These are phyloP conservation scores for Penicillium rolfsii DNA, from an alignment of 2,329 filamentous ascomycete species.

Conservation along the genomic window DNA sequence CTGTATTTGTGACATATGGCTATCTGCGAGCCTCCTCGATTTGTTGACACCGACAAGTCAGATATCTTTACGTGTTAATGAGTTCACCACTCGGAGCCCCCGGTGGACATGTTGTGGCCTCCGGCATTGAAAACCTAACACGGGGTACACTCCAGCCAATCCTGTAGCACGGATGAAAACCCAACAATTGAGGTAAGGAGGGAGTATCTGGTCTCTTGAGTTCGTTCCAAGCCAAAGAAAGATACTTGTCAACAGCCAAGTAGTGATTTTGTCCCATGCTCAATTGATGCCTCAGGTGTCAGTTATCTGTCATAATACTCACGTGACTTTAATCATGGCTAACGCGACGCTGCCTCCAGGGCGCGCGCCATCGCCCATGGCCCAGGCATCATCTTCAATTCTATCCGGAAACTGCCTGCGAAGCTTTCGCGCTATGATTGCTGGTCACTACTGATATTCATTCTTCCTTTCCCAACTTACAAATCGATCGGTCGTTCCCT, in stretches of 20 bases:
- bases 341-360: slow-evolving; percentile 7
- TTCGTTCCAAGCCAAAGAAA: too few relatives aligned
- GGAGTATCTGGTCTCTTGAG: too few relatives aligned
- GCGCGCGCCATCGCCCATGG: slow-evolving; percentile 16
- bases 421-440: slow-evolving; percentile 14
- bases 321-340: slow-evolving; percentile 3
- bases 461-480: neutral
- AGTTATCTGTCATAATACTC: slow-evolving; percentile 1
- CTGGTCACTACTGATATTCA: slow-evolving; percentile 6
- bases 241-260: too few relatives aligned
- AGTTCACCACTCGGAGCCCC: slow-evolving; percentile 5
- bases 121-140: too few relatives aligned
- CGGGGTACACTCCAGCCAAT: neutral
- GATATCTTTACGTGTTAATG: neutral
- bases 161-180: neutral
- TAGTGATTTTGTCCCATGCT: too few relatives aligned
- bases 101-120: neutral
- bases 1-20: neutral
- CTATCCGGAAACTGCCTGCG: slow-evolving; percentile 6
- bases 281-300: neutral
- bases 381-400: slow-evolving; percentile 10
- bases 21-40: neutral
- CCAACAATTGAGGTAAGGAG: neutral
- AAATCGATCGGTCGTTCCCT: slow-evolving; percentile 2
- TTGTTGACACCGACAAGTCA: neutral